Base-by-base conservation (phyloP, 805 yeast species). In the Hanseniaspora taiwanica region DNA sequence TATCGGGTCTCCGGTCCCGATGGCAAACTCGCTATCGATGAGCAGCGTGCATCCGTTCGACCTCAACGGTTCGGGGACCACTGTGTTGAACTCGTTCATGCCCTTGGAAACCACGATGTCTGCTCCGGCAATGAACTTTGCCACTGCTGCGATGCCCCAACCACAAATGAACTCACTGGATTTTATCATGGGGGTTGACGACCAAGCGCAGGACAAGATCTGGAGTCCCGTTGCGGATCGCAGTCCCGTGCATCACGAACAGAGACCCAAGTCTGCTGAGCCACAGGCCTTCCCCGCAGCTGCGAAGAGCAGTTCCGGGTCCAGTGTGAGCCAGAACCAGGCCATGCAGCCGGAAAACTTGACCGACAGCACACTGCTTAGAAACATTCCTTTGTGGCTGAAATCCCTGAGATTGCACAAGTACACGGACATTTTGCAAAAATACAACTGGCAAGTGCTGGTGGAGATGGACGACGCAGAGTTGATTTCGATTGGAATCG, bases 341-440 rank as follows among this genome's bases (percentile, higher is more conserved):
- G 61, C 69, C 2, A 63, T 68, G 54, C 68, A 71, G 42, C 67
- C 74, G 5, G 64, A 64, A 37, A 74, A 70, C 44, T 63, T 74
- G 46, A 68, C 76, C 3, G 72, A 67, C 37, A 64, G 63, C 34
- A 72, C 72, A 44, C 60, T 76, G 45, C 65, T 91, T 51, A 63
- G 66, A 44, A 89, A 91, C 55, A 76, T 91, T 37, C 94, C 96
- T 2, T 79, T 81, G 8, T 91, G 98, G 98, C 68, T 91, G 58
- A 80, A 93, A 58, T 70, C 86, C 10, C 65, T 89, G 45, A 68
- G 99, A 47, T 68, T 91, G 52, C 99, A 91, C 67, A 91, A 91
- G 61, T 91, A 91, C 63, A 87, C 97, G 1, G 86, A 78, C 27
- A 81, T 81, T 43, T 68, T 91, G 47, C 74, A 79, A 51, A 77